Base-by-base conservation (phyloP, 169 alveolate species). In the Cryptosporidium xiaoi region DNA sequence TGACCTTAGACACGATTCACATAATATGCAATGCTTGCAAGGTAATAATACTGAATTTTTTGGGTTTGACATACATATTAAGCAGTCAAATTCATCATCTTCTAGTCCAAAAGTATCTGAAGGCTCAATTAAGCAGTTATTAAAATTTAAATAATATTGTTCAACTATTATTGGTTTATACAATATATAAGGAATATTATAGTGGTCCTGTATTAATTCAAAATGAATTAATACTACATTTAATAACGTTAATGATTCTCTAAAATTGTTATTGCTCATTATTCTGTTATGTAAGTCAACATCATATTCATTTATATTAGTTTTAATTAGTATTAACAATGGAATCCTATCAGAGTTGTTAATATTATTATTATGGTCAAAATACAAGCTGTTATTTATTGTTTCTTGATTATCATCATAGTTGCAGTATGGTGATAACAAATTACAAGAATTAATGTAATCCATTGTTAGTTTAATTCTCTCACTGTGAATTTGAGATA, bases 1-100 rank as follows among this genome's bases (percentile, higher is more conserved):
- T 36, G 93, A 68, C 29, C 90, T 91, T 60, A 91, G 77, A 66
- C 93, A 91, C 33, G 77, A 83, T 48, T 69, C 71, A 71, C 93
- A 91, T 36, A 69, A 34, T 34, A 65, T 48, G 58, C 82, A 66
- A 46, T 56, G 90, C 31, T 58, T 50, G 44, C 91, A 85, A 12
- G 91, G 91, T 33, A 85, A 34, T 50, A 85, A 51, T 24, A 85
- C 87, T 31, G 64, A 68, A 53, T 85, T 92, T 8, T 65, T 85
- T 44, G 87, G 91, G 58, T 85, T 85, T 24, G 92, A 27, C 91
- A 85, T 85, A 20, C 91, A 85, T 50, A 85, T 85, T 50, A 83
- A 67, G 44, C 91, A 85, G 36, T 85, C 91, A 71, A 46, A 50
- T 20, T 85, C 91, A 27, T 85, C 89, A 48, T 77, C 87, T 40